These are phyloP conservation scores for Fallopia convolvulus DNA, from an alignment of 148 eudicot genomes.

Conservation along the genomic window DNA sequence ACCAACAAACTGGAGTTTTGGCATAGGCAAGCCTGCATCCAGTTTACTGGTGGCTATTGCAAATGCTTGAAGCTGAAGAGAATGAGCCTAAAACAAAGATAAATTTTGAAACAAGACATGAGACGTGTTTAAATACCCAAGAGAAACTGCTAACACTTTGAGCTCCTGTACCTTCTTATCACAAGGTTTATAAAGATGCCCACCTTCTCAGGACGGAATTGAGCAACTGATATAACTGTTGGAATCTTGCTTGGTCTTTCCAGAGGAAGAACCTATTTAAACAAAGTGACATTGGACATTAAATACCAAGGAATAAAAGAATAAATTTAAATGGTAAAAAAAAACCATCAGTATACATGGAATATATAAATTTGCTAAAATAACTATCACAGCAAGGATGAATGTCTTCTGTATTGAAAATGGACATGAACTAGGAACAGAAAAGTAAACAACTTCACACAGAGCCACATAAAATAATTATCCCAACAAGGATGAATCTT, in stretches of 20 bases:
- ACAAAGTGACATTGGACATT: background rate
- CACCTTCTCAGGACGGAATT: constrained; percentile 96
- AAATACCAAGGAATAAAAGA: background rate
- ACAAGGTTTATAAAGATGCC: constrained; percentile 26
- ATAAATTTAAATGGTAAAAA: background rate
- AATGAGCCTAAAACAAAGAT: constrained; percentile 57
- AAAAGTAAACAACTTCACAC: background rate
- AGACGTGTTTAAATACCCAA: constrained; percentile 13
- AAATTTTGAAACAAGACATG: constrained; percentile 9
- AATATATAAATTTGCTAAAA: background rate
- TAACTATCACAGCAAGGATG: background rate
- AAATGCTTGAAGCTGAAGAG: constrained; percentile 90
- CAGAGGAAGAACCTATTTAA: constrained; percentile 62
- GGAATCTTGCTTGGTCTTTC: constrained; percentile 46
- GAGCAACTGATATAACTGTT: constrained; percentile 83
- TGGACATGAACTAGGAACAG: background rate
- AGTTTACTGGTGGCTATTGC: constrained; percentile 48
- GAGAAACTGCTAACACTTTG: constrained; percentile 6
- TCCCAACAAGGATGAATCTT: background rate
- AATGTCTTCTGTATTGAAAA: background rate
- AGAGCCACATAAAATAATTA: background rate
- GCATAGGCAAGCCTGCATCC: constrained; percentile 48
- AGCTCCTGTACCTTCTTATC: constrained; percentile 21
- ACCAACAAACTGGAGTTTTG: constrained; percentile 87
- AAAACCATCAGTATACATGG: background rate